Base-by-base conservation (phyloP, 306 rosid species). In the Rubus parviflorus region DNA sequence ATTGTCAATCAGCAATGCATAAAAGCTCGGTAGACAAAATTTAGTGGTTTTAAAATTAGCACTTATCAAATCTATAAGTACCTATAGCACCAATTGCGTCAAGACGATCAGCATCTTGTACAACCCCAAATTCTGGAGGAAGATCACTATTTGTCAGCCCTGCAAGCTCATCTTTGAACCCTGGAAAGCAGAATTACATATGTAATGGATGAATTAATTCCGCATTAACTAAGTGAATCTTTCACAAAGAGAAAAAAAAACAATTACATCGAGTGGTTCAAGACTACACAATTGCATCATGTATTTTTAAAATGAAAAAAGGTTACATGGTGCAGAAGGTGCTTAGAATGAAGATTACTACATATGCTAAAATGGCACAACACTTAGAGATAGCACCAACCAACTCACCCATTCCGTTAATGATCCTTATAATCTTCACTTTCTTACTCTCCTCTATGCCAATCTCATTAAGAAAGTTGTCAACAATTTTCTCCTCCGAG, bases 71-170 rank as follows among this genome's bases (percentile, higher is more conserved):
- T 62, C 15, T 13, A 51, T 45, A 46, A 68, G 78, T 88, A 94
- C 98, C 98, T 84, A 92, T 89, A 67, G 98, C 98, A 67, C 98
- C 98, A 80, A 94, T 94, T 56, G 98, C 98, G 84, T 94, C 97
- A 65, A 92, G 92, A 79, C 97, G 89, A 83, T 94, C 98, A 65
- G 97, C 97, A 87, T 94, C 98, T 84, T 94, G 97, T 64, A 94
- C 95, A 58, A 92, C 89, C 60, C 93, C 87, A 74, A 92, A 94
- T 75, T 94, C 97, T 1, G 83, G 90, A 85, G 83, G 85, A 80
- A 78, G 79, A 42, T 89, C 89, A 68, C 43, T 49, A 53, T 66
- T 81, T 54, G 82, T 77, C 70, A 19, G 66, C 80, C 97, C 97
- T 2, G 85, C 73, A 54, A 94, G 78, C 85, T 94, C 98, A 7